phyloP scores from a whole-genome alignment of 345 rosid species.

The Raphanus raphanistrum region DNA sequence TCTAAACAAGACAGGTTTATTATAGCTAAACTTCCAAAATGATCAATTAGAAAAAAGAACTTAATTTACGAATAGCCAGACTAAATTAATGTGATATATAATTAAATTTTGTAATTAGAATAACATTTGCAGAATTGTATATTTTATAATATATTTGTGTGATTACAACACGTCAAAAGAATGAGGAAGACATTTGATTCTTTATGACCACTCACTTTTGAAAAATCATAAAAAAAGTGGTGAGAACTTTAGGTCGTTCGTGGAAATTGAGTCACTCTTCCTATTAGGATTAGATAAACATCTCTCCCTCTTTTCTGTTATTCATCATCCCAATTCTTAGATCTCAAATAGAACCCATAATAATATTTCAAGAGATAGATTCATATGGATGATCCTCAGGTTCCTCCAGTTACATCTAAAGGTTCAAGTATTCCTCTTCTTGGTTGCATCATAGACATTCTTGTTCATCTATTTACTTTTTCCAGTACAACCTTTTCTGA shows the following conservation, averaged over 20 bases:
- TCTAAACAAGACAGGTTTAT: too few species aligned
- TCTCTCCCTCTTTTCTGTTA: neutral
- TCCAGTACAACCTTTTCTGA: neutral
- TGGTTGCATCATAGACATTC: constrained; percentile 34
- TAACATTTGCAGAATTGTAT: too few species aligned
- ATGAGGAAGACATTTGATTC: constrained; percentile 6
- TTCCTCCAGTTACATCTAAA: constrained; percentile 1
- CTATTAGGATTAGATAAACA: constrained; percentile 1
- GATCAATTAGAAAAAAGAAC: too few species aligned
- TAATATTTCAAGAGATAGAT: neutral
- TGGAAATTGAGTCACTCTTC: constrained; percentile 24
- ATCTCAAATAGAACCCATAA: neutral
- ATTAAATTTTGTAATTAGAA: too few species aligned
- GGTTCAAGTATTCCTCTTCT: constrained; percentile 26
- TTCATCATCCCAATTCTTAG: neutral
- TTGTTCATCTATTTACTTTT: constrained; percentile 12
- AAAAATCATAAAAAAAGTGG: neutral
- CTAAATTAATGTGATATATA: too few species aligned
- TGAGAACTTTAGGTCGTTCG: constrained; percentile 12
- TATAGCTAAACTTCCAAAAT: too few species aligned
- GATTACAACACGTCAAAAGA: constrained; percentile 5
- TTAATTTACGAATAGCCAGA: too few species aligned
- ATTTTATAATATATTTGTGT: too few species aligned
- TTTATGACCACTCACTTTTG: constrained; percentile 7
- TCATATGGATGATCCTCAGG: constrained; percentile 29